Percentiles rank a stretch among this genome's conserved stretches.
phyloP scores from a whole-genome alignment of 2,329 filamentous ascomycete species.

The Pyrenochaeta sp. region DNA sequence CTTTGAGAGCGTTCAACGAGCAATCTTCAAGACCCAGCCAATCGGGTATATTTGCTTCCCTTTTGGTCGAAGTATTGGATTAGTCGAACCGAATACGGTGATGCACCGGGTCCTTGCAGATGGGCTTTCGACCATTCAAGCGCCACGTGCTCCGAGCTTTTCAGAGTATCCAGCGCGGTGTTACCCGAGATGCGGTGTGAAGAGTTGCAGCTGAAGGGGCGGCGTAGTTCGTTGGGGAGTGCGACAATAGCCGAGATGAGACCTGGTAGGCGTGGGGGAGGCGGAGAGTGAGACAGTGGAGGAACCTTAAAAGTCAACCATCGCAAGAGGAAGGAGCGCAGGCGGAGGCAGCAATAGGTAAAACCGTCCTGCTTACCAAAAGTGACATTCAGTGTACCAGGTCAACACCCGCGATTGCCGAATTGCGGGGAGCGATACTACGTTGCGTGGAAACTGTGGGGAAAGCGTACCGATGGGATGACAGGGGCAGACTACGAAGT shows the following conservation, averaged over 20 bases:
- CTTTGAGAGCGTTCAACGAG: neutral
- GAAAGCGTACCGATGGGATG: conserved; percentile 28
- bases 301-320: conserved; percentile 18
- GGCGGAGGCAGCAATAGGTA: conserved; percentile 16
- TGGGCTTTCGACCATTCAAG: conserved; percentile 3
- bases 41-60: conserved; percentile 14
- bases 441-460: conserved; percentile 38
- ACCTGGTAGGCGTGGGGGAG: conserved; percentile 16
- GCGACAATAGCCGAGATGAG: conserved; percentile 40
- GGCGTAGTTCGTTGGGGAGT: conserved; percentile 27
- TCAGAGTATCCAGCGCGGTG: conserved; percentile 11
- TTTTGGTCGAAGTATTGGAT: conserved; percentile 8
- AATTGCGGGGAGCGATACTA: conserved; percentile 39
- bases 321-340: conserved; percentile 19
- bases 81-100: conserved; percentile 10
- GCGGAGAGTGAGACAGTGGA: conserved; percentile 17
- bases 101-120: conserved; percentile 11
- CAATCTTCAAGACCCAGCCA: conserved; percentile 13
- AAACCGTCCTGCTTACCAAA: conserved; percentile 12
- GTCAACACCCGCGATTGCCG: conserved; percentile 28
- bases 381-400: conserved; percentile 7
- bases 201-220: conserved; percentile 26
- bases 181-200: conserved; percentile 27
- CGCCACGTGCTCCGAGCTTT: conserved; percentile 14
- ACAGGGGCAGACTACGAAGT: conserved; percentile 18